Base-by-base conservation (phyloP, 768 basidiomycete species). In the Tulasnella calospora region DNA sequence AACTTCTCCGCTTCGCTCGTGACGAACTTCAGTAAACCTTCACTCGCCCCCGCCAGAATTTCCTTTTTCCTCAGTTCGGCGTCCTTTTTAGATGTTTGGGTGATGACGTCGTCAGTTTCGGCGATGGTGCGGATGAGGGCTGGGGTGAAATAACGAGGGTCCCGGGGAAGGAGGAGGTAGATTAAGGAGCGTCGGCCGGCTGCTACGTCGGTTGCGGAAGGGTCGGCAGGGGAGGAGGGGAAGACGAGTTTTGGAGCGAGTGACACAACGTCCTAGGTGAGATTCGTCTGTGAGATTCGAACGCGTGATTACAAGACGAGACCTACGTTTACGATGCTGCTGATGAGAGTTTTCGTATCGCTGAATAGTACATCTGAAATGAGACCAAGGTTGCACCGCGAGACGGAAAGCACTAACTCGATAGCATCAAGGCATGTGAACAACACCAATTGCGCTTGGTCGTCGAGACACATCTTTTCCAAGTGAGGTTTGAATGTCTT, bases 401-500 rank as follows among this genome's bases (percentile, higher is more conserved):
- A n/a, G 33, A 55, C 46, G 3, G 33, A 9, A 10, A 36, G 3
- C 13, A 86, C 90, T 55, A 83, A 96, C 95, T 98, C 96, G 76
- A 94, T 92, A 55, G 93, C 89, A 83, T 98, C 96, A 15, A 97
- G 87, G 8, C 94, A 93, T 0, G 94, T 94, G 85, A 96, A 97
- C 3, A 98, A 84, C 1, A 96, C 94, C 33, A 93, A 86, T 81
- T 96, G 95, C 0, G 96, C 96, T 80, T 98, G 94, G 69, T 95
- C 94, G 81, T 96, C 94, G 57, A 89, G 87, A 81, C 92, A 93
- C 89, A 98, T 95, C 2, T 92, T 91, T 82, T 93, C 92, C 35
- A 96, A 87, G 81, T 98, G 95, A 1, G 95, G 94, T 81, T 95
- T 96, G 73, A 98, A 87, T 7, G 90, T 88, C 86, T 96, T 96